Percentiles rank a stretch among this genome's conserved stretches.
These are phyloP conservation scores for Crepidotus variabilis DNA, from an alignment of 768 basidiomycete species.

Conservation along the genomic window DNA sequence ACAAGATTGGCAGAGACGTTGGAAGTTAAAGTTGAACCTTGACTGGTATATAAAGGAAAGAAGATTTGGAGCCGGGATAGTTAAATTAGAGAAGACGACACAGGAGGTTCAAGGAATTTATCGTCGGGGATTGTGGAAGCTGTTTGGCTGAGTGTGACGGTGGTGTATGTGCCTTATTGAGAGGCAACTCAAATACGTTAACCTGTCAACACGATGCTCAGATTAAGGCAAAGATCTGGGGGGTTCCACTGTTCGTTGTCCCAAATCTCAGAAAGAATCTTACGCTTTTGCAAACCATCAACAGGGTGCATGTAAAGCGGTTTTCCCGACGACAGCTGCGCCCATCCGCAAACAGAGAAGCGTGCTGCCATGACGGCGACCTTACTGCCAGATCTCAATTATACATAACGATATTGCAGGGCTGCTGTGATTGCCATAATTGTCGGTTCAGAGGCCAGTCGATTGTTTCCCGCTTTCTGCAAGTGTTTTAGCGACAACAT, in stretches of 20 bases:
- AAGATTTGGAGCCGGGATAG: background rate
- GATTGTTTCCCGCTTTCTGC: background rate
- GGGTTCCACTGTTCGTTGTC: background rate
- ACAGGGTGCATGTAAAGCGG: constrained; percentile 2
- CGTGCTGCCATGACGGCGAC: background rate
- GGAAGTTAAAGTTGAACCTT: background rate
- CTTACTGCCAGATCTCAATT: background rate
- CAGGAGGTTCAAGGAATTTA: background rate
- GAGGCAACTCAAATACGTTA: constrained; percentile 5
- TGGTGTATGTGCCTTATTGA: background rate
- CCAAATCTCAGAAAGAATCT: too few relatives aligned
- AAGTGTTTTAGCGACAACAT: background rate
- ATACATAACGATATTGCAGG: too few relatives aligned
- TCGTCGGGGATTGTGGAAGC: background rate
- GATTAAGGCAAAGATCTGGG: constrained; percentile 9
- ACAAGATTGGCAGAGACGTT: too few relatives aligned
- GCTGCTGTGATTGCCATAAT: too few relatives aligned
- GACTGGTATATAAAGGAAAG: background rate
- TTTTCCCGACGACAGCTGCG: background rate
- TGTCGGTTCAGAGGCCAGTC: too few relatives aligned
- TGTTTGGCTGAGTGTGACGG: background rate
- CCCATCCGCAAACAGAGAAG: background rate
- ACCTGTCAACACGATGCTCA: background rate
- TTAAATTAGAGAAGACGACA: background rate
- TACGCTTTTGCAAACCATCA: too few relatives aligned